Percentiles rank a stretch among this genome's conserved stretches.
Conservation (phyloP, 768 basidiomycete genomes). For the Tubosaeta sp. region DNA sequence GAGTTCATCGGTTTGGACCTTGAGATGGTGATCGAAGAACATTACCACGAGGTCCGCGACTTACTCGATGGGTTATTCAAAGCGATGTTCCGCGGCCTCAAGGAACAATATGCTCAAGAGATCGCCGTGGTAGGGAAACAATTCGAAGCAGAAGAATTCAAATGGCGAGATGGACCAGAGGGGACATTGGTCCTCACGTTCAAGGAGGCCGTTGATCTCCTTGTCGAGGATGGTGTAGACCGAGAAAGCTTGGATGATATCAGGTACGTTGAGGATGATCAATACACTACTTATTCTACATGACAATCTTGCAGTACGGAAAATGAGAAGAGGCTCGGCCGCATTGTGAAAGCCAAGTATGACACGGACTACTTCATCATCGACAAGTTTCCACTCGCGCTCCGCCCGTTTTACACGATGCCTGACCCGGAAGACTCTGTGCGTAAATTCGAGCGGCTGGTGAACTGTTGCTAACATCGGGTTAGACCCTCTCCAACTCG, state of each 20-base stretch:
- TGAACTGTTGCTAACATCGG: not conserved
- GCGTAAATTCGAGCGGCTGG: conserved; percentile 25
- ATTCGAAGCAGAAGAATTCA: conserved; percentile 95
- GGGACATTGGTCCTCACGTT: conserved; percentile 85
- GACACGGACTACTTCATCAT: conserved; percentile 99
- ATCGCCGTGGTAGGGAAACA: conserved; percentile 79
- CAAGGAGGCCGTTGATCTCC: conserved; percentile 80
- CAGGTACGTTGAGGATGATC: conserved; percentile 47
- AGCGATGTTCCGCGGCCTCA: conserved; percentile 80
- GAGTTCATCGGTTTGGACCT: conserved; percentile 99
- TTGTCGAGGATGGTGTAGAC: conserved; percentile 81
- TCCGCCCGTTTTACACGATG: conserved; percentile 99
- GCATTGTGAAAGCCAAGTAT: conserved; percentile 87
- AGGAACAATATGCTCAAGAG: conserved; percentile 73
- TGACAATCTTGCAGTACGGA: conserved; percentile 62
- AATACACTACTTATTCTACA: not conserved
- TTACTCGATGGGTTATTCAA: conserved; percentile 84
- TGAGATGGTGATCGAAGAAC: conserved; percentile 98
- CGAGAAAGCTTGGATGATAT: conserved; percentile 84
- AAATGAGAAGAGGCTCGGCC: conserved; percentile 91
- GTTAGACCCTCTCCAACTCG: conserved; percentile 87
- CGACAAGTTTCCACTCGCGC: conserved; percentile 95
- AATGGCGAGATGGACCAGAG: conserved; percentile 65
- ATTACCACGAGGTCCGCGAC: conserved; percentile 97
- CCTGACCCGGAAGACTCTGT: conserved; percentile 90